Evolutionary conservation across 148 eudicot genomes (phyloP), one percentile per base, ranked within the genome.

Genomic region (Simmondsia chinensis): DNA sequence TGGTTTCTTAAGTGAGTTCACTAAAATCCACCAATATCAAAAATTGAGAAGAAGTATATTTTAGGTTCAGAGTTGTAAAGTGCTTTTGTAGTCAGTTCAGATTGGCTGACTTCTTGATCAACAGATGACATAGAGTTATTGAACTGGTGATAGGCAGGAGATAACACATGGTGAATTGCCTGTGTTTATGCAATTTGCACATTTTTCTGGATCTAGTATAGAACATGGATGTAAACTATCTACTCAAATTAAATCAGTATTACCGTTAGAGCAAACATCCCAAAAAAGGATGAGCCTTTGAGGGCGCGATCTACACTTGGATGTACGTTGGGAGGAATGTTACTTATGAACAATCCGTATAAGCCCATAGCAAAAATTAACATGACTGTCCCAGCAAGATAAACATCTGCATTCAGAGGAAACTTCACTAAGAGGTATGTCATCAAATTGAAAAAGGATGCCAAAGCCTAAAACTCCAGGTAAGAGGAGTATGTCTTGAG

Each of bases 371-470:
- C 97, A 44, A 85, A 91, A 41, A 91, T 86, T 51, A 91, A 65
- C 97, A 91, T 85, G 9, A 91, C 95, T 25, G 95, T 91, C 30
- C 95, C 97, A 33, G 95, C 95, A 60, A 91, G 89, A 69, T 91
- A 91, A 16, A 91, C 95, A 72, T 91, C 97, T 91, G 88, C 71
- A 68, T 36, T 1, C 23, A 63, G 15, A 21, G 9, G 9, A 25
- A 17, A 15, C 43, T 23, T 44, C 30, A 15, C n/a, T n/a, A n/a
- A n/a, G n/a, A n/a, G n/a, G n/a, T n/a, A n/a, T n/a, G n/a, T 30
- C 9, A 59, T 50, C 22, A 46, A 12, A 36, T 16, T n/a, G n/a
- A n/a, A n/a, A 6, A 1, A 18, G 4, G 32, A 22, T 16, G 36
- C 31, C 15, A 13, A 39, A 30, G 9, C 14, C 20, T n/a, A 50